A percentile compares a stretch with the other conserved stretches of the same genome.
Evolutionary conservation across 2,329 filamentous ascomycete species (phyloP).

Genomic region (Furcasterigmium furcatum): DNA sequence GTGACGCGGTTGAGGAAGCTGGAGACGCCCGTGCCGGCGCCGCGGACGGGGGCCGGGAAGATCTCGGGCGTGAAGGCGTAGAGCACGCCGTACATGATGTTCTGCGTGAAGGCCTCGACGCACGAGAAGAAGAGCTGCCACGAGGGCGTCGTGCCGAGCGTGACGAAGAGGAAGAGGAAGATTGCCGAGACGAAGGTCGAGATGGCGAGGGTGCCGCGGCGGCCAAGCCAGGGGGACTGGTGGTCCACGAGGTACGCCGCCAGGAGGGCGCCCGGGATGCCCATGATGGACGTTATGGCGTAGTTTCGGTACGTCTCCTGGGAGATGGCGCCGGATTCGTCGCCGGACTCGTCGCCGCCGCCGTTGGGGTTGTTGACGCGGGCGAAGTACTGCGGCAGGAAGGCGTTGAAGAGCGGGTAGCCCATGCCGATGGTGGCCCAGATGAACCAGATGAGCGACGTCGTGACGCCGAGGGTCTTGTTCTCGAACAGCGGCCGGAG

Average conservation of each 20-base stretch:
- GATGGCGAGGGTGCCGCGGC: constrained; percentile 67
- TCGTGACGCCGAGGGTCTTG: constrained; percentile 48
- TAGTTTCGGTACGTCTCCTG: constrained; percentile 72
- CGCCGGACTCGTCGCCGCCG: constrained; percentile 22
- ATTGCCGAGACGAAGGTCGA: constrained; percentile 65
- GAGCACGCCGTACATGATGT: constrained; percentile 74
- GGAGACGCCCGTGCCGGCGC: constrained; percentile 69
- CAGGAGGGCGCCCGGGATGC: constrained; percentile 73
- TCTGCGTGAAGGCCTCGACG: constrained; percentile 68
- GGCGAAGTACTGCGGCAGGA: constrained; percentile 82
- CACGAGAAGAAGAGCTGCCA: constrained; percentile 65
- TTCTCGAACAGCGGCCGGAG: constrained; percentile 63
- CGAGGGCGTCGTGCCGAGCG: constrained; percentile 50
- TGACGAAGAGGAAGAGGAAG: constrained; percentile 67
- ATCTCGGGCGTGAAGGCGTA: constrained; percentile 77
- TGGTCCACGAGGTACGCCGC: constrained; percentile 71
- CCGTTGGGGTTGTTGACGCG: constrained; percentile 33
- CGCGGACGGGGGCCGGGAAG: constrained; percentile 69
- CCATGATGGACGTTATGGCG: constrained; percentile 73
- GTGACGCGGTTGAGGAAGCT: constrained; percentile 68
- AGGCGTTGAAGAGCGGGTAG: constrained; percentile 86
- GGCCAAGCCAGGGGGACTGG: constrained; percentile 59
- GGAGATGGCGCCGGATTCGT: constrained; percentile 28
- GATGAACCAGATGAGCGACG: constrained; percentile 67
- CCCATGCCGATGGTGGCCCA: constrained; percentile 84